phyloP scores from a whole-genome alignment of 257 asterid genomes.

The Solanum raphanifolium region DNA sequence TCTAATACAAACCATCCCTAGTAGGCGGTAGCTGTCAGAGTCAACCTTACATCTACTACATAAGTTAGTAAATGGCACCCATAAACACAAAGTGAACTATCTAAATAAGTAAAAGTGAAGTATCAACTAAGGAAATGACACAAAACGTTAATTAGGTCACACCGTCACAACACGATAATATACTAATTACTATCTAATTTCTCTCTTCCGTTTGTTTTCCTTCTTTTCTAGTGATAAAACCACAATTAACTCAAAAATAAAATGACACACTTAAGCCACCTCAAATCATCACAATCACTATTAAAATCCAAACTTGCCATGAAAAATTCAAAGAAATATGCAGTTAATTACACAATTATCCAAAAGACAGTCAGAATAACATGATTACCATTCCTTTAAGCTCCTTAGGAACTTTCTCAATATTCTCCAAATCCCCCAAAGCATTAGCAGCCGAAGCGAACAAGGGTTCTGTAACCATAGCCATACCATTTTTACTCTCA shows the following conservation, averaged over 20 bases:
- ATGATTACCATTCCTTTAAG: conserved; percentile 79
- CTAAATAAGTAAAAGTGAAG: neutral
- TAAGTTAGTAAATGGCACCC: neutral
- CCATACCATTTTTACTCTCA: conserved; percentile 90
- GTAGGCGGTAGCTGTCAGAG: neutral
- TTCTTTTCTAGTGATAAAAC: neutral
- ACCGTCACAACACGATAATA: neutral
- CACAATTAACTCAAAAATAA: neutral
- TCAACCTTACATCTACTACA: neutral
- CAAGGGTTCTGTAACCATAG: conserved; percentile 95
- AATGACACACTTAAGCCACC: neutral
- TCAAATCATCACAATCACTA: neutral
- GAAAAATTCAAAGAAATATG: neutral
- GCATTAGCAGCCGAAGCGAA: conserved; percentile 88
- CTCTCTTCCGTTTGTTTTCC: neutral
- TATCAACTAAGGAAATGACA: neutral
- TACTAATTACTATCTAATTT: neutral
- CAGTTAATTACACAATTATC: neutral
- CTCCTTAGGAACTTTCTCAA: conserved; percentile 75
- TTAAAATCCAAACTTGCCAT: neutral
- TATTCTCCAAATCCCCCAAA: conserved; percentile 69
- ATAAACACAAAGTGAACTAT: neutral
- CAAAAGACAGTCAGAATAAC: neutral
- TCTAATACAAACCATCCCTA: neutral
- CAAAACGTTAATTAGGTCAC: neutral